Base-by-base conservation (phyloP, 768 basidiomycete genomes). In the Leccinellum rugosiceps region DNA sequence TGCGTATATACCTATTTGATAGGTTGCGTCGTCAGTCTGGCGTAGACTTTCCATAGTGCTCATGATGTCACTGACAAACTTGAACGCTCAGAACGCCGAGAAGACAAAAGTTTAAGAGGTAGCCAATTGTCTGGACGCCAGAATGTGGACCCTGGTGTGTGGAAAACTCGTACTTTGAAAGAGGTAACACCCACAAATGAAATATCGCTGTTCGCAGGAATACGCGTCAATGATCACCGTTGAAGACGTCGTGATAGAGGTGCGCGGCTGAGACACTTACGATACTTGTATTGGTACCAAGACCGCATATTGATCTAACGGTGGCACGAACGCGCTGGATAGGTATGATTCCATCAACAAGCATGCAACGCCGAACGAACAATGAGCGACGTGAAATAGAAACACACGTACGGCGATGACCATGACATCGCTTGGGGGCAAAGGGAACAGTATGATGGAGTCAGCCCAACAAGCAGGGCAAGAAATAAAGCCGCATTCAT, bases 21-120 rank as follows among this genome's bases (percentile, higher is more conserved):
- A 13, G 19, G 35, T 60, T 7, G 6, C 15, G 26, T 34, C 14
- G 45, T 53, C 38, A 53, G 58, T 25, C 23, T 19, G 26, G 9
- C 26, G n/a, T 21, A 32, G 38, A n/a, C n/a, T 31, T n/a, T n/a
- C n/a, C n/a, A n/a, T n/a, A 6, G 31, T 26, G n/a, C 31, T 19
- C 4, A 7, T 14, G 8, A 28, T 14, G 21, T 21, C 35, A 53
- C 56, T 57, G 6, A 59, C 58, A 59, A 34, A 53, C 41, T 58
- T 59, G 58, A 35, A 49, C 31, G 32, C 30, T 35, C 25, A 59
- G 13, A 17, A 53, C 38, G 5, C 58, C 58, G 6, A 59, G 30
- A 14, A 59, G 38, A 4, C 56, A 46, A 45, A 59, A 59, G 41
- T 53, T 59, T n/a, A 59, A 13, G 30, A 59, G 50, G 56, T 58